phyloP scores from a whole-genome alignment of 2,329 filamentous ascomycete genomes.

The Fonsecaea multimorphosa region DNA sequence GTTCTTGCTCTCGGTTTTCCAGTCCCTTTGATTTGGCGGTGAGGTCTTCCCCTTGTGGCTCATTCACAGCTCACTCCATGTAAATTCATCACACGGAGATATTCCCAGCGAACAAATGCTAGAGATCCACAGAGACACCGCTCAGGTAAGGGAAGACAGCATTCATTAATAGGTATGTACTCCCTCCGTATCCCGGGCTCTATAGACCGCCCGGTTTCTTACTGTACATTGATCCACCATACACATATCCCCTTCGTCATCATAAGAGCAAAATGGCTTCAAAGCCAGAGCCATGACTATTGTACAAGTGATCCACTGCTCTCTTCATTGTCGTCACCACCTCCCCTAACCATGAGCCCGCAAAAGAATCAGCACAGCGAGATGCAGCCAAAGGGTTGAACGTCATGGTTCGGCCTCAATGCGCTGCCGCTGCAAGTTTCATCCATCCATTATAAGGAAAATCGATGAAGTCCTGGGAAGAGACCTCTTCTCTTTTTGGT shows the following conservation, averaged over 20 bases:
- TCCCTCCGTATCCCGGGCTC: not conserved
- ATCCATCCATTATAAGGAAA: slow-evolving; percentile 38
- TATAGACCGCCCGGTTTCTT: not conserved
- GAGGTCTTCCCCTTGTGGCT: not conserved
- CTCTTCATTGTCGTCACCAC: not conserved
- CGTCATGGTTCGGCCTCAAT: slow-evolving; percentile 19
- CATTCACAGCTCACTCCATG: too few species aligned
- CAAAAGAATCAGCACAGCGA: slow-evolving; percentile 11
- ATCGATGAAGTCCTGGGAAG: slow-evolving; percentile 39
- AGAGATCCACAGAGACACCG: not conserved
- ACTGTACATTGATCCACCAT: slow-evolving; percentile 12
- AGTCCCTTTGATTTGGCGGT: slow-evolving; percentile 5
- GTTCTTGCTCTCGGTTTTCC: not conserved
- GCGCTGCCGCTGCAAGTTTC: slow-evolving; percentile 27
- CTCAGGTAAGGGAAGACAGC: not conserved
- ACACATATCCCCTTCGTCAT: slow-evolving; percentile 10
- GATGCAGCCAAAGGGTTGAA: not conserved
- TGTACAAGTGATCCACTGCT: slow-evolving; percentile 15
- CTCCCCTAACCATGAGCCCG: not conserved
- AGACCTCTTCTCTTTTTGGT: slow-evolving; percentile 36
- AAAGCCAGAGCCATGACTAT: slow-evolving; percentile 4
- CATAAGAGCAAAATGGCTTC: not conserved
- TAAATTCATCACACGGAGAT: not conserved
- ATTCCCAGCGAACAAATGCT: not conserved
- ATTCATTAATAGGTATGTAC: not conserved